phyloP scores from a whole-genome alignment of 139 green algal genomes.

The Chlorella sp. region DNA sequence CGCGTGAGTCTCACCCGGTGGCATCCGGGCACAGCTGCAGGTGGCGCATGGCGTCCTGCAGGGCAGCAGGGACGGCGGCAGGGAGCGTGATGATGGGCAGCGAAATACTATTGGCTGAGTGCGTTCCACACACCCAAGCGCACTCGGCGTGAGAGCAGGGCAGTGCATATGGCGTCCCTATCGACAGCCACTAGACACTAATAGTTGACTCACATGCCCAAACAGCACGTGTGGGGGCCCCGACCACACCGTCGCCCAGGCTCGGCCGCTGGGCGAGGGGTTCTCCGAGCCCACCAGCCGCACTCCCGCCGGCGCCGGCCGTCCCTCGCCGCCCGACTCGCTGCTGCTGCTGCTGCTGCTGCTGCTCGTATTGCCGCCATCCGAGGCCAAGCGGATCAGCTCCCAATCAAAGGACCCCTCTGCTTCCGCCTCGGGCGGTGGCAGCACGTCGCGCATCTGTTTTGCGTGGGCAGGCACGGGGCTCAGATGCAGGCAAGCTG shows the following conservation, averaged over 20 bases:
- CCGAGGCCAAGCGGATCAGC: background rate
- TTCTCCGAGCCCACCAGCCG: background rate
- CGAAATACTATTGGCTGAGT: background rate
- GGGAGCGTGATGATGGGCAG: background rate
- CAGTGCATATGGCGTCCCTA: background rate
- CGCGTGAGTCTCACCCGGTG: background rate
- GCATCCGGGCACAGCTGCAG: too few relatives aligned
- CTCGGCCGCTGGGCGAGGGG: constrained; percentile 9
- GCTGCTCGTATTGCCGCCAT: background rate
- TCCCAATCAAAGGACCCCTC: background rate
- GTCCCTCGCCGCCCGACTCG: background rate
- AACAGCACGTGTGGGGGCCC: constrained; percentile 75
- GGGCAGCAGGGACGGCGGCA: background rate
- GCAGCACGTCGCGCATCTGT: constrained; percentile 55
- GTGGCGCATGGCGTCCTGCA: background rate
- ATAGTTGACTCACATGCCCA: constrained; percentile 64
- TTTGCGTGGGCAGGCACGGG: background rate
- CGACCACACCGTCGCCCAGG: constrained; percentile 55
- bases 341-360: background rate
- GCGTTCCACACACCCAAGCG: background rate
- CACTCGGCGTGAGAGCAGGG: background rate
- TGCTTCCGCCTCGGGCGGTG: background rate
- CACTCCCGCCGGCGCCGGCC: background rate
- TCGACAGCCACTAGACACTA: too few relatives aligned
- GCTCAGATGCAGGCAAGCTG: background rate